These are phyloP conservation scores for Penicillium soppii DNA, from an alignment of 495 filamentous ascomycete genomes.

Conservation along the genomic window DNA sequence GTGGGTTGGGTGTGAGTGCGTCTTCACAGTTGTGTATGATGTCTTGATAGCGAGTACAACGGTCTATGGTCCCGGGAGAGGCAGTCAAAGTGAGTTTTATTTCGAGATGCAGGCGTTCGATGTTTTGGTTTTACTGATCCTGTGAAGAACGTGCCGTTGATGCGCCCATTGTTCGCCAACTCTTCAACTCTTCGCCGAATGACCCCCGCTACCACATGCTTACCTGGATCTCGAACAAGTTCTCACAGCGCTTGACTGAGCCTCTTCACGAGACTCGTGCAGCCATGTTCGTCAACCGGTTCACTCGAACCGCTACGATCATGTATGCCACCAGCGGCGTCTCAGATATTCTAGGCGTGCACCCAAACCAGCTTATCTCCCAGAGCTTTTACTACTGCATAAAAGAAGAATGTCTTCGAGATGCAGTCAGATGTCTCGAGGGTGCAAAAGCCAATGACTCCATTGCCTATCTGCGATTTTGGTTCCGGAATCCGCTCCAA, in stretches of 20 bases:
- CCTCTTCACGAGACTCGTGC: slow-evolving; percentile 74
- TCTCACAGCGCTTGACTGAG: slow-evolving; percentile 61
- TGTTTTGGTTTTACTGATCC: too few species aligned
- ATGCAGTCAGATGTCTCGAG: slow-evolving; percentile 76
- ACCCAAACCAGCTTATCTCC: slow-evolving; percentile 18
- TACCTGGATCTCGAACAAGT: slow-evolving; percentile 79
- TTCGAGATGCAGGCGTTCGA: too few species aligned
- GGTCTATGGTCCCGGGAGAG: slow-evolving; percentile 67
- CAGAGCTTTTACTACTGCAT: slow-evolving; percentile 29
- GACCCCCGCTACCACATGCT: slow-evolving; percentile 93
- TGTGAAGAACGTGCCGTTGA: slow-evolving; percentile 69
- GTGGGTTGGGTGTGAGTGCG: slow-evolving; percentile 84
- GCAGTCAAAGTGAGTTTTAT: slow-evolving; percentile 67
- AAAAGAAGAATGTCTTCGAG: slow-evolving; percentile 54
- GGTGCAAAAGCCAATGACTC: slow-evolving; percentile 91
- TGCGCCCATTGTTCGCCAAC: slow-evolving; percentile 72
- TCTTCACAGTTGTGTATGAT: slow-evolving; percentile 86
- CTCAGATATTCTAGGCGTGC: slow-evolving; percentile 69
- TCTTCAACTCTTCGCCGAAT: slow-evolving; percentile 78
- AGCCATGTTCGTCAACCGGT: slow-evolving; percentile 83
- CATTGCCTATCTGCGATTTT: slow-evolving; percentile 91
- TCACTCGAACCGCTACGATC: slow-evolving; percentile 77
- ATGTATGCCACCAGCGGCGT: slow-evolving; percentile 85
- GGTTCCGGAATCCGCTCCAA: slow-evolving; percentile 69
- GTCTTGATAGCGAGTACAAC: slow-evolving; percentile 84